Conservation (phyloP, 305 asterid genomes). For the Solanum hybrid region DNA sequence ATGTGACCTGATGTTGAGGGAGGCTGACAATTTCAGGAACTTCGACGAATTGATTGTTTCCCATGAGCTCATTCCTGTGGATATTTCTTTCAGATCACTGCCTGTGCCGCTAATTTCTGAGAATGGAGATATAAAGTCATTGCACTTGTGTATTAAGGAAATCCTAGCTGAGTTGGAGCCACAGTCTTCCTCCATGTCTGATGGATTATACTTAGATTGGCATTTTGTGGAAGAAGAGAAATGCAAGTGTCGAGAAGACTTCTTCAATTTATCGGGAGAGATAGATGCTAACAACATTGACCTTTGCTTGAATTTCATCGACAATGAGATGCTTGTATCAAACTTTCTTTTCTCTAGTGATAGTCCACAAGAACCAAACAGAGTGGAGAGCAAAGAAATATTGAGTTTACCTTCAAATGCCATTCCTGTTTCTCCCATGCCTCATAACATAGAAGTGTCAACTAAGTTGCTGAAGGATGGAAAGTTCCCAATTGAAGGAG, state of each 20-base stretch:
- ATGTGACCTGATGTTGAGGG: conserved; percentile 53
- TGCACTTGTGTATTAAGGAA: conserved; percentile 41
- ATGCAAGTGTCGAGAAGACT: conserved; percentile 27
- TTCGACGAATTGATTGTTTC: conserved; percentile 59
- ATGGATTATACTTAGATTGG: conserved; percentile 88
- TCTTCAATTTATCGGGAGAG: conserved; percentile 40
- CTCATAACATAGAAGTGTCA: conserved; percentile 31
- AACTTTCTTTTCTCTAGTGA: conserved; percentile 61
- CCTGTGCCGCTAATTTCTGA: conserved; percentile 70
- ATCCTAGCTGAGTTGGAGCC: conserved; percentile 43
- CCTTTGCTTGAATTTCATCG: conserved; percentile 29
- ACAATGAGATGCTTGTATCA: conserved; percentile 33
- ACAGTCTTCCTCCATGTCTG: conserved; percentile 63
- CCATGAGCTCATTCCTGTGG: conserved; percentile 72
- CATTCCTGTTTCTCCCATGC: conserved; percentile 18
- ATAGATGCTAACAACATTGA: conserved; percentile 40
- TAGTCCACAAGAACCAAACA: conserved; percentile 21
- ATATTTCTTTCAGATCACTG: conserved; percentile 67
- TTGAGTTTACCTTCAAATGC: conserved; percentile 29
- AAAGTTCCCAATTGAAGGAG: conserved; percentile 25
- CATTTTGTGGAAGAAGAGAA: conserved; percentile 56
- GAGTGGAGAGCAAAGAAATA: conserved; percentile 36
- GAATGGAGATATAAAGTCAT: conserved; percentile 29
- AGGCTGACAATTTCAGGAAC: conserved; percentile 55
- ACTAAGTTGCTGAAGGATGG: conserved; percentile 30